phyloP scores from a whole-genome alignment of 2,329 filamentous ascomycete species.

The Leptographium lundbergii region DNA sequence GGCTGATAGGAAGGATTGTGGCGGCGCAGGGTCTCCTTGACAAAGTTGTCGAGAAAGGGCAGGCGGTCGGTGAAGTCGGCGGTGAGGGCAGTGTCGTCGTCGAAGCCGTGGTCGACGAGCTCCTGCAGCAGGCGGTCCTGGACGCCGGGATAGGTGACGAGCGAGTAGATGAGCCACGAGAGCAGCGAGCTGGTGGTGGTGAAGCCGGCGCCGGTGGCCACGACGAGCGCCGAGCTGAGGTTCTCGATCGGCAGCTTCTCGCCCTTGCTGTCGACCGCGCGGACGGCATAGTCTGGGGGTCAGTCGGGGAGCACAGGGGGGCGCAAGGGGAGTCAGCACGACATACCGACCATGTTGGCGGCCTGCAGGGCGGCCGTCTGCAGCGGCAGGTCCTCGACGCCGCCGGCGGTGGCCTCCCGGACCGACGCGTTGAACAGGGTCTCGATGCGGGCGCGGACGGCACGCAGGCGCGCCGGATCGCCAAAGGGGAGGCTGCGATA shows the following conservation, averaged over 20 bases:
- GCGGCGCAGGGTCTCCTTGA: slow-evolving; percentile 48
- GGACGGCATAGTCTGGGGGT: slow-evolving; percentile 34
- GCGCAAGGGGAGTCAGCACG: background rate
- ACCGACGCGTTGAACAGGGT: slow-evolving; percentile 29
- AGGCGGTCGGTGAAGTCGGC: slow-evolving; percentile 34
- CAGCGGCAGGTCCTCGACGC: slow-evolving; percentile 24
- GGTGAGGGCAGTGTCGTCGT: slow-evolving; percentile 29
- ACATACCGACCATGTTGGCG: slow-evolving; percentile 23
- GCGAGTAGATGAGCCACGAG: slow-evolving; percentile 43
- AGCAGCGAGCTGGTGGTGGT: slow-evolving; percentile 46
- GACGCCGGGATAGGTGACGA: slow-evolving; percentile 39
- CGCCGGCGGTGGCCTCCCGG: slow-evolving; percentile 23
- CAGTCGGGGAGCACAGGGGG: too few species aligned
- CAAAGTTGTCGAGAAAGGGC: slow-evolving; percentile 39
- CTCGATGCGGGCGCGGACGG: too few species aligned
- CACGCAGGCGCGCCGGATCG: too few species aligned
- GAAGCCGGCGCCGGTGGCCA: slow-evolving; percentile 45
- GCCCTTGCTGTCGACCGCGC: slow-evolving; percentile 40
- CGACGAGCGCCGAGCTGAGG: slow-evolving; percentile 29
- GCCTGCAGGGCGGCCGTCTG: slow-evolving; percentile 38
- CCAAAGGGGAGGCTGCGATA: too few species aligned
- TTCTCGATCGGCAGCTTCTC: slow-evolving; percentile 35
- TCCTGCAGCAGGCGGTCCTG: slow-evolving; percentile 47
- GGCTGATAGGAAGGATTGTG: slow-evolving; percentile 52
- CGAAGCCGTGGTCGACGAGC: slow-evolving; percentile 34